Base-by-base conservation (phyloP, 164 flowering plant species). In the Sextonia rubra region DNA sequence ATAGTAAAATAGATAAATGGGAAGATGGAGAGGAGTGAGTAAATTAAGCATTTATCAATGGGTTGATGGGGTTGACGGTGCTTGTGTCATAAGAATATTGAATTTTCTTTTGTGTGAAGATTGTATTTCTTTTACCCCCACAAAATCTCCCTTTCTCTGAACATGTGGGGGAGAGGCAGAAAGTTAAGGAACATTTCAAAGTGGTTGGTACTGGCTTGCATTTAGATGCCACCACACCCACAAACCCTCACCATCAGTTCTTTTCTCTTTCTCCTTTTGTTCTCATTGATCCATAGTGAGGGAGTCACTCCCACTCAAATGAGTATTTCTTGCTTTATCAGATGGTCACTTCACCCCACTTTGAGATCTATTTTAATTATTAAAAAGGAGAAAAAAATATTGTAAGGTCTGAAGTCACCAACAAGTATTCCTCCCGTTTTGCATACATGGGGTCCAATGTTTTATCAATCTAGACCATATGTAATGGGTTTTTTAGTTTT, bases 211-310 rank as follows among this genome's bases (percentile, higher is more conserved):
- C n/a, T 52, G 58, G 58, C 4, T 30, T 71, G 73, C 73, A 71
- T 61, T 60, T 44, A 71, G 73, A 71, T 71, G 73, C 73, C 73
- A 60, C 58, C 73, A 22, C 73, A 71, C 66, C 66, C 66, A 37
- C 73, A 60, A 61, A 15, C 66, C 66, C 32, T 60, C 49, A 30
- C 44, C 72, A 70, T 58, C 64, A 70, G 37, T 71, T 44, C 30
- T 30, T 25, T 47, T 60, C 27, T 12, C 24, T 71, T 24, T 26
- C 29, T 47, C 56, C 32, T 66, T 47, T 55, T n/a, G 63, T 23
- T 48, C 26, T 27, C 32, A 4, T 26, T 68, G 30, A 52, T 22
- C 6, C 65, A 49, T 25, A 47, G 76, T 44, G 49, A 67, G 27
- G 32, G 24, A 44, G 58, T 15, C 44, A 20, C 20, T 52, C 64